A percentile compares a stretch with the other conserved stretches of the same genome.
Evolutionary conservation across 1,139 yeast species (phyloP).

Genomic region (Saccharomyces pastorianus): DNA sequence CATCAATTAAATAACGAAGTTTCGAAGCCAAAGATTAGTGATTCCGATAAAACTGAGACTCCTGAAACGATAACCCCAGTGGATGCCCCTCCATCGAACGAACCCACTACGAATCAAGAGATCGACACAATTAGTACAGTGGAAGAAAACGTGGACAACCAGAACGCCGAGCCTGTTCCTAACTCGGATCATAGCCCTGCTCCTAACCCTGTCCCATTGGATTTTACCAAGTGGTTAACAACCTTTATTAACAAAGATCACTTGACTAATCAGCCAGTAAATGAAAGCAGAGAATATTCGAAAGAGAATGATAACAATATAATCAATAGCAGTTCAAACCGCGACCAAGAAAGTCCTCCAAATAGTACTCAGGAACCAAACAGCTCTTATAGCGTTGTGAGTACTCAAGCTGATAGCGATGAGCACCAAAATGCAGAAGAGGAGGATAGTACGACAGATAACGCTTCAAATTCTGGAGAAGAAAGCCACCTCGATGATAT

Average conservation of each 20-base stretch:
- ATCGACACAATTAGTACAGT: background rate
- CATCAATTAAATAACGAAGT: background rate
- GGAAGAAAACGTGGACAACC: conserved; percentile 4
- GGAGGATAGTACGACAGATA: background rate
- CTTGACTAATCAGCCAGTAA: background rate
- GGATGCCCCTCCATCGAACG: background rate
- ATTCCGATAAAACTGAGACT: background rate
- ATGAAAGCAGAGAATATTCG: background rate
- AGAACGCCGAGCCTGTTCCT: conserved; percentile 7
- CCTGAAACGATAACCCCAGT: background rate
- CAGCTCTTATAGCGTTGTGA: background rate
- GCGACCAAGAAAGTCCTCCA: background rate
- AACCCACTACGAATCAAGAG: background rate
- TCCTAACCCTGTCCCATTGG: conserved; percentile 11
- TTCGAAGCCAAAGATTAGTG: background rate
- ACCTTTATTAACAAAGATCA: conserved; percentile 14
- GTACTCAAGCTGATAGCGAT: background rate
- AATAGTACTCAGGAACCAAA: background rate
- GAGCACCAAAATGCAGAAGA: background rate
- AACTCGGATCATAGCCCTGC: conserved; percentile 4
- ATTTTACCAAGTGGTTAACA: conserved; percentile 17
- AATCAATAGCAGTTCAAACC: background rate
- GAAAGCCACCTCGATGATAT: background rate
- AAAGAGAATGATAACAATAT: background rate
- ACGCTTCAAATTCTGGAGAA: background rate